These are phyloP conservation scores for Xylariaceae sp. DNA, from an alignment of 2,329 filamentous ascomycete genomes.

Conservation along the genomic window DNA sequence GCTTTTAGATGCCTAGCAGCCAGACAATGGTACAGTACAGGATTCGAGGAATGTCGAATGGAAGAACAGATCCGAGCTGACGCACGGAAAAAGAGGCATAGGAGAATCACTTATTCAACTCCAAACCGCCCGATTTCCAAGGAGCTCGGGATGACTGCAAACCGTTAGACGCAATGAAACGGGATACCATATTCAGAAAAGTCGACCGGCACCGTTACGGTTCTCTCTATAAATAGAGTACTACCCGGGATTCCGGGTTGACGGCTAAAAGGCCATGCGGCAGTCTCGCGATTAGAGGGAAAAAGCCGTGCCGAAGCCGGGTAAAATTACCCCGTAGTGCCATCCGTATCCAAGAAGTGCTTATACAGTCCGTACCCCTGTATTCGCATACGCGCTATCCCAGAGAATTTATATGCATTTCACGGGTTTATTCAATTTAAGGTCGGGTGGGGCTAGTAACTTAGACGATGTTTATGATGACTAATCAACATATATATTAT, in stretches of 20 bases:
- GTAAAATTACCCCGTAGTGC: neutral
- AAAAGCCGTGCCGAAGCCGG: neutral
- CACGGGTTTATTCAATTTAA: too few relatives aligned
- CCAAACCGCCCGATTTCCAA: neutral
- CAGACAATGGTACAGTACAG: too few relatives aligned
- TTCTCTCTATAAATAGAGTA: neutral
- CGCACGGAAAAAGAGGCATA: too few relatives aligned
- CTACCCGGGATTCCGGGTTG: neutral
- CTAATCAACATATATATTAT: too few relatives aligned
- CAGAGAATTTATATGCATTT: too few relatives aligned
- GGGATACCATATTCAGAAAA: neutral
- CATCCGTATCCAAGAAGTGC: neutral
- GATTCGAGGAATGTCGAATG: too few relatives aligned
- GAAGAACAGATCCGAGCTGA: too few relatives aligned
- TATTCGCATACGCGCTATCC: too few relatives aligned
- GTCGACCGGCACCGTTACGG: neutral
- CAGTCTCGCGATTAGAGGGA: neutral
- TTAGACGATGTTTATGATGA: too few relatives aligned
- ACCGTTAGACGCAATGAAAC: neutral
- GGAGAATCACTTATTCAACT: too few relatives aligned
- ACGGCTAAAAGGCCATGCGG: neutral
- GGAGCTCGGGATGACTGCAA: neutral
- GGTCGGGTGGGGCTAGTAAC: too few relatives aligned
- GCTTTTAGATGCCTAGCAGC: too few relatives aligned
- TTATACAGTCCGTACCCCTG: neutral